Base-by-base conservation (phyloP, 2,329 filamentous ascomycete genomes). In the Xylariaceae sp. region DNA sequence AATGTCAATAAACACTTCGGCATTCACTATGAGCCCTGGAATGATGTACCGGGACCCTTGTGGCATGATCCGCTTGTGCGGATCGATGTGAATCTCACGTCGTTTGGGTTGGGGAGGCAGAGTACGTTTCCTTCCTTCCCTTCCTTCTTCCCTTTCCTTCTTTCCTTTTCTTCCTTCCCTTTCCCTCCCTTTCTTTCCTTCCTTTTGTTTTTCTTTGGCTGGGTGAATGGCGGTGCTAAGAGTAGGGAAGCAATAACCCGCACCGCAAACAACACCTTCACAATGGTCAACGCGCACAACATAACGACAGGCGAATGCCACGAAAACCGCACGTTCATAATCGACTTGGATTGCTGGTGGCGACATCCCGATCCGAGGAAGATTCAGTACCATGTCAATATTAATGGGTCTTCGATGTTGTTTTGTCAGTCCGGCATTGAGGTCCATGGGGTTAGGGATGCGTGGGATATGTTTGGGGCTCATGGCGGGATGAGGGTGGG, bases 361-460 rank as follows among this genome's bases (percentile, higher is more conserved):
- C n/a, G 44, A 0, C 53, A 53, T 11, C 23, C 53, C 1, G 53
- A 61, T 23, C 23, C 53, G 5, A 10, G 18, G 3, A n/a, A 56
- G 0, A 7, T 8, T 5, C 35, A 53, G 53, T 54, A 56, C 17
- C 50, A 61, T 10, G 37, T 61, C 6, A 56, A 23, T 30, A 23
- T 59, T 45, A 61, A 61, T 23, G 59, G 53, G 10, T 61, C 59
- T 1, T 59, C 59, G 15, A 61, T 61, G 53, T 59, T 61, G 30
- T 61, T 61, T 47, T 59, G 15, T 44, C 50, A 59, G 56, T 54
- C 59, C 13, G 50, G 59, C 10, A 47, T 56, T 10, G 37, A 53
- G 5, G 13, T 56, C 4, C 11, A 50, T 11, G 35, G 37, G 1
- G 53, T 56, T 0, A 6, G n/a, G 1, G 10, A 48, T n/a, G 15